A percentile compares a stretch with the other conserved stretches of the same genome.
Conservation (phyloP, 306 rosid species). For the Glycine latifolia region DNA sequence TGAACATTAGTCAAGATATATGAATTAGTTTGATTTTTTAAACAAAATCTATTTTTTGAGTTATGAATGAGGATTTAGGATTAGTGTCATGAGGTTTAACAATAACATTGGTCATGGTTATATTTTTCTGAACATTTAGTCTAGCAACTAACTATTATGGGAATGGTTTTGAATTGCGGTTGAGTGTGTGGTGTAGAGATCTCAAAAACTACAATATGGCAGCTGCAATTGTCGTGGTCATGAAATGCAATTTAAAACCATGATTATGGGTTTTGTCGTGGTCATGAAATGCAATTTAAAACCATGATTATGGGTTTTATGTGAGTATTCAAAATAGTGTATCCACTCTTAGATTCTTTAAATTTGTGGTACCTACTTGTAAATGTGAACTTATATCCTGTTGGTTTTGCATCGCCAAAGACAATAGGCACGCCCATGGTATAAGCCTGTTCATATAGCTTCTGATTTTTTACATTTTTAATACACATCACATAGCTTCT, state of each 20-base stretch:
- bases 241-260: background rate
- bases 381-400: background rate
- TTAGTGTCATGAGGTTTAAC: no score
- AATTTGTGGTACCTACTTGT: background rate
- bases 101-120: no score
- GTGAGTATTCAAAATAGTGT: background rate
- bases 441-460: no score
- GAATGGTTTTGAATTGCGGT: background rate
- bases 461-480: no score
- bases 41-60: no score
- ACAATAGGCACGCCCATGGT: no score
- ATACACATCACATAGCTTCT: background rate
- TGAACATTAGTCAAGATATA: background rate
- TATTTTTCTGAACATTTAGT: no score
- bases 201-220: background rate
- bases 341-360: background rate
- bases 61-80: no score
- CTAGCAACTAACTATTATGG: background rate
- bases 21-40: no score
- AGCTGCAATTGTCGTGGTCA: background rate
- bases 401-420: background rate
- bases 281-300: background rate
- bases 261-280: background rate
- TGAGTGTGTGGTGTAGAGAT: background rate
- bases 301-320: background rate